A percentile compares a stretch with the other conserved stretches of the same genome.
Evolutionary conservation across 2,329 filamentous ascomycete species (phyloP).

Genomic region (Arthroderma sp.): DNA sequence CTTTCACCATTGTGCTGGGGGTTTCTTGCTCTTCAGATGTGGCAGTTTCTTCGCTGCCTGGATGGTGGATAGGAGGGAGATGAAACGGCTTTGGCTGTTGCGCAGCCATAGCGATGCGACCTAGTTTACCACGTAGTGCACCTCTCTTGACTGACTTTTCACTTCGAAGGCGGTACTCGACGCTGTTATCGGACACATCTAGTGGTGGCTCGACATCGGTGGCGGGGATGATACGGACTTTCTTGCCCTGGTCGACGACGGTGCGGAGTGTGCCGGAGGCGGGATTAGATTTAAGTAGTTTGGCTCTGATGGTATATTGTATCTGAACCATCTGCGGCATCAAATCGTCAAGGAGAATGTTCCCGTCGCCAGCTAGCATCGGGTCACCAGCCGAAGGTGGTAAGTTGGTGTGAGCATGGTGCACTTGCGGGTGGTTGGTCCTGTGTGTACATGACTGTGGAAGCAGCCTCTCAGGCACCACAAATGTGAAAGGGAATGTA

Average conservation of each 20-base stretch:
- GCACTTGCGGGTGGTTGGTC: conserved; percentile 40
- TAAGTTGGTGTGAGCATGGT: conserved; percentile 45
- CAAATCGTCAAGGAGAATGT: conserved; percentile 46
- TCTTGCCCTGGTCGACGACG: conserved; percentile 42
- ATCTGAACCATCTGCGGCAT: conserved; percentile 52
- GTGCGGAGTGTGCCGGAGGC: conserved; percentile 31
- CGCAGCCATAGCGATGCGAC: conserved; percentile 46
- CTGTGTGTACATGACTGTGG: conserved; percentile 48
- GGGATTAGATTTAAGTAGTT: conserved; percentile 30
- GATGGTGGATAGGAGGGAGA: conserved; percentile 23
- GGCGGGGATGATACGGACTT: conserved; percentile 49
- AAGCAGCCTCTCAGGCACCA: conserved; percentile 48
- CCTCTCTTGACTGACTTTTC: conserved; percentile 52
- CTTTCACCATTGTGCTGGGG: conserved; percentile 43
- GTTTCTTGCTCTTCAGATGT: conserved; percentile 21
- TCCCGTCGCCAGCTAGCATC: conserved; percentile 40
- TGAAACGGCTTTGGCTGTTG: conserved; percentile 47
- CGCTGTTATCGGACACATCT: conserved; percentile 35
- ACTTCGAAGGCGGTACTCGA: conserved; percentile 42
- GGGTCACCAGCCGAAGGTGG: conserved; percentile 52
- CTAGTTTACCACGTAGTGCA: conserved; percentile 44
- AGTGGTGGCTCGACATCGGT: conserved; percentile 50
- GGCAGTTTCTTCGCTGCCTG: conserved; percentile 20
- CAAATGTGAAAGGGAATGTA: conserved; percentile 52
- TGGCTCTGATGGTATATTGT: conserved; percentile 43